A percentile compares a stretch with the other conserved stretches of the same genome.
Conservation (phyloP, 75 land plant species). For the Pinus tabuliformis region DNA sequence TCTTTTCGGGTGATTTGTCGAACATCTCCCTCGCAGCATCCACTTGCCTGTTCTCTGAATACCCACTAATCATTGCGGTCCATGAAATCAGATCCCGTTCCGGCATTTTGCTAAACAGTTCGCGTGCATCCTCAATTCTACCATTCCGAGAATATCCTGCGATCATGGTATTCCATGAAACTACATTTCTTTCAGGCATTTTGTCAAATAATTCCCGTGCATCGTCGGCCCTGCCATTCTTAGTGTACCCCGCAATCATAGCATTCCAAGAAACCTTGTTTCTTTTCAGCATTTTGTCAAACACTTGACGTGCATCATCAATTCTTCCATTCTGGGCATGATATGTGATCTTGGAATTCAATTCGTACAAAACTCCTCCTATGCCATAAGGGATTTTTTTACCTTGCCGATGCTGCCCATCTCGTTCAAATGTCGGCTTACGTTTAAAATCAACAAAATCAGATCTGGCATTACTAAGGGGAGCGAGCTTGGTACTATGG, state of each 20-base stretch:
- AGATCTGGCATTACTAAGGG: too few relatives aligned
- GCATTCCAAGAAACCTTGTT: conserved; percentile 34
- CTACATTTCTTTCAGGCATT: conserved; percentile 28
- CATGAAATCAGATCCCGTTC: conserved; percentile 15
- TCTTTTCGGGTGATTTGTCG: conserved; percentile 8
- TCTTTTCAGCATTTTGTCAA: conserved; percentile 25
- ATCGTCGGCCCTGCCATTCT: conserved; percentile 15
- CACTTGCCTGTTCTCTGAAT: conserved; percentile 19
- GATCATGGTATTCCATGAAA: conserved; percentile 28
- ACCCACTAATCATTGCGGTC: conserved; percentile 28
- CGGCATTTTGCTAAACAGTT: conserved; percentile 9
- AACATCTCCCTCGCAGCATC: conserved; percentile 8
- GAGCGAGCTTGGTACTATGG: too few relatives aligned
- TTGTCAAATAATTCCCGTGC: conserved; percentile 17
- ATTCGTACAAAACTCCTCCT: conserved; percentile 4
- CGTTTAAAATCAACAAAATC: too few relatives aligned
- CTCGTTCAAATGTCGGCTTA: too few relatives aligned
- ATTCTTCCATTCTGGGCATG: conserved; percentile 10
- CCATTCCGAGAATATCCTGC: conserved; percentile 13
- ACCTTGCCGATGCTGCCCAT: too few relatives aligned
- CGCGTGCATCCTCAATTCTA: conserved; percentile 15
- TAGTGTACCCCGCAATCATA: conserved; percentile 23
- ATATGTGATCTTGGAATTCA: conserved; percentile 18
- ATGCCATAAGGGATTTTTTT: too few relatives aligned
- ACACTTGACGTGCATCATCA: conserved; percentile 20